Conservation (phyloP, 139 green algal species). For the Tetraselmis chui region DNA sequence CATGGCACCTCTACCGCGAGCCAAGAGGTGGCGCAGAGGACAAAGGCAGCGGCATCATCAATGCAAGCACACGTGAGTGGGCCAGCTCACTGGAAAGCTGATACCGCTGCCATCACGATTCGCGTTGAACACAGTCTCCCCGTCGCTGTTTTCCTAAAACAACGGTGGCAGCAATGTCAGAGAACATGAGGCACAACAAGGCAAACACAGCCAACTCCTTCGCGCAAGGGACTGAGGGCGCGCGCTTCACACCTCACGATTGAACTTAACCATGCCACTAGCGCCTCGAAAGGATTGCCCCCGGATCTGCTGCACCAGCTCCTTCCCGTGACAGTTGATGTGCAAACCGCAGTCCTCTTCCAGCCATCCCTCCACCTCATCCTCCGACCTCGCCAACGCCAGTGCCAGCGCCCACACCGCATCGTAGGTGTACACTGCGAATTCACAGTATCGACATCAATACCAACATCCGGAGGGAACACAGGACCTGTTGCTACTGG, state of each 20-base stretch:
- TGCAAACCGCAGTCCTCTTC: neutral
- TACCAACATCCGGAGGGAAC: too few relatives aligned
- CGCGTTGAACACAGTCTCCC: neutral
- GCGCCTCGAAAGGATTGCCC: neutral
- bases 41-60: too few relatives aligned
- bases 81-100: neutral
- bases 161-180: too few relatives aligned
- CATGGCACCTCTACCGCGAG: too few relatives aligned
- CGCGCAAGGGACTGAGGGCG: too few relatives aligned
- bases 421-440: neutral
- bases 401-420: constrained; percentile 1
- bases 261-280: neutral
- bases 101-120: neutral
- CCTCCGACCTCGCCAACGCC: neutral
- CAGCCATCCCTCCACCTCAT: neutral
- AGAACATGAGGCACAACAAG: too few relatives aligned
- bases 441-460: too few relatives aligned
- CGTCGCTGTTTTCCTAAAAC: neutral
- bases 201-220: too few relatives aligned
- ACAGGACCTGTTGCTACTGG: too few relatives aligned
- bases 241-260: neutral
- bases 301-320: neutral
- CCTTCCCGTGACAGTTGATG: neutral
- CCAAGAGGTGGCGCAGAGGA: too few relatives aligned
- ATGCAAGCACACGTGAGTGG: too few relatives aligned